phyloP scores from a whole-genome alignment of 257 asterid genomes.

The Ajuga chamaepitys region DNA sequence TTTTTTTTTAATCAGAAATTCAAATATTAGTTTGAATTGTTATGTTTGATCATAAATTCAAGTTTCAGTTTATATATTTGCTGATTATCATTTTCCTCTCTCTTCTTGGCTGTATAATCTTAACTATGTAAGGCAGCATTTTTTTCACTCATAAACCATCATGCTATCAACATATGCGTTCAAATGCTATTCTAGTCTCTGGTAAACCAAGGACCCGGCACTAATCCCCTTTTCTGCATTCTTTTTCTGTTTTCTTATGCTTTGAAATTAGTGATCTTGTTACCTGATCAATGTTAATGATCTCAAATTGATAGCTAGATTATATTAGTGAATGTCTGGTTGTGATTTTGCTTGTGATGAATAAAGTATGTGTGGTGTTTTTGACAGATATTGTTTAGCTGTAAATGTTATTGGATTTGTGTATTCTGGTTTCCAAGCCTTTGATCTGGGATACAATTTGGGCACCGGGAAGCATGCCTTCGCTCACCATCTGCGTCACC shows the following conservation, averaged over 20 bases:
- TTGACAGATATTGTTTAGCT: slow-evolving; percentile 53
- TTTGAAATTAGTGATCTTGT: neutral
- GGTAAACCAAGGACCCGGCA: neutral
- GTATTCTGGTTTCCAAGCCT: slow-evolving; percentile 63
- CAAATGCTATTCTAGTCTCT: neutral
- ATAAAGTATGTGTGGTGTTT: neutral
- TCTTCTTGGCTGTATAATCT: too few relatives aligned
- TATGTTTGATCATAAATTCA: too few relatives aligned
- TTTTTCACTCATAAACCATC: too few relatives aligned
- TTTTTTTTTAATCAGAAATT: too few relatives aligned
- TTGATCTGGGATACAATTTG: slow-evolving; percentile 43
- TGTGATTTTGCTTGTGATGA: neutral
- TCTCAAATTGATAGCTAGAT: neutral
- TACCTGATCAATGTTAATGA: neutral
- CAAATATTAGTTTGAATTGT: too few relatives aligned
- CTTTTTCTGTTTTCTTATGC: neutral
- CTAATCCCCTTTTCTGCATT: neutral
- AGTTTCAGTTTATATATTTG: too few relatives aligned
- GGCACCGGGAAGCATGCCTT: slow-evolving; percentile 44
- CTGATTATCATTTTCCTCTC: too few relatives aligned
- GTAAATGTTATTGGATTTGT: slow-evolving; percentile 73
- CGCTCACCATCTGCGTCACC: slow-evolving; percentile 40
- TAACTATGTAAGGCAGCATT: too few relatives aligned
- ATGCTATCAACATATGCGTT: neutral
- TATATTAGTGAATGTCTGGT: neutral